These are phyloP conservation scores for Capsella rubella DNA, from an alignment of 441 rosid species.

Conservation along the genomic window DNA sequence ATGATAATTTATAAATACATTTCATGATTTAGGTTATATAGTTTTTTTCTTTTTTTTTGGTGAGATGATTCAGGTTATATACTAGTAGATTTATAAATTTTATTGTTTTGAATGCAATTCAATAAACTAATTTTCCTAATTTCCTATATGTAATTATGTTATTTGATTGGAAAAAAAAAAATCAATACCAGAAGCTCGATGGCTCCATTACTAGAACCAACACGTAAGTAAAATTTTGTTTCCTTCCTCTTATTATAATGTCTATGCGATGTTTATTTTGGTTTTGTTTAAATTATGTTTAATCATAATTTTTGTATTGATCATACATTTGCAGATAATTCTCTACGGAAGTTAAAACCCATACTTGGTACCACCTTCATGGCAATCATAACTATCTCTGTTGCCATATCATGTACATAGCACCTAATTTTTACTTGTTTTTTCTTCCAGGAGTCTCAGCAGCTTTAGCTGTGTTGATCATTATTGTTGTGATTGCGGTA, in stretches of 20 bases:
- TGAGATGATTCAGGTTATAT: not conserved
- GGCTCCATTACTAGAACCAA: not conserved
- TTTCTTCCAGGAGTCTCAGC: not conserved
- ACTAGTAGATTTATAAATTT: not conserved
- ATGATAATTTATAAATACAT: not conserved
- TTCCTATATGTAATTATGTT: not conserved
- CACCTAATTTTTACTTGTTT: not conserved
- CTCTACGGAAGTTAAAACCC: conserved; percentile 27
- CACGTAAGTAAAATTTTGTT: not conserved
- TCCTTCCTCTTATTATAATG: not conserved
- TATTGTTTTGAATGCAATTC: not conserved
- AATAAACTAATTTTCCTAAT: not conserved
- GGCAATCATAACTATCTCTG: not conserved
- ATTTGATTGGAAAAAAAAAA: conserved; percentile 1
- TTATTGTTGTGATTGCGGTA: not conserved
- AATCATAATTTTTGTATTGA: not conserved
- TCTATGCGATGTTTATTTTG: not conserved
- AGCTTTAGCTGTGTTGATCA: conserved; percentile 1
- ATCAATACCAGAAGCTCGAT: conserved; percentile 5
- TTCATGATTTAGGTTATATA: not conserved
- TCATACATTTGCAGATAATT: conserved; percentile 17
- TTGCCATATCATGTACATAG: not conserved
- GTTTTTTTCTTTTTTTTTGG: too few relatives aligned
- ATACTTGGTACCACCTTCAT: conserved; percentile 34
- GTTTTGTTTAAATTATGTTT: not conserved